Base-by-base conservation (phyloP, 495 filamentous ascomycete species). In the Hapsidospora chrysogenum region DNA sequence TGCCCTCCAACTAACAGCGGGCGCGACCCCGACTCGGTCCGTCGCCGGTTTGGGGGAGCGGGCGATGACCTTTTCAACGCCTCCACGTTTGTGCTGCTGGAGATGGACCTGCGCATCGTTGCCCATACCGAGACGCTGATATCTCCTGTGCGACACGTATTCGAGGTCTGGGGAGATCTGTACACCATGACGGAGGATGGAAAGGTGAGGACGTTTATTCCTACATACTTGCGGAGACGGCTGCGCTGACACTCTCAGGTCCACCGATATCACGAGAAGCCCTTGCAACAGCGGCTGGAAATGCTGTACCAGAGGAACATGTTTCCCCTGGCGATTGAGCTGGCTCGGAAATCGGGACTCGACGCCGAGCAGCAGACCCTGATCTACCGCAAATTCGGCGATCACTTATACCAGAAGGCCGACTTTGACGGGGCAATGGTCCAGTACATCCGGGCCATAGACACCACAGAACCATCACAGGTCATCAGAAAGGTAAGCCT, bases 351-450 rank as follows among this genome's bases (percentile, higher is more conserved):
- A 51, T 74, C 72, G 27, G 81, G 83, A 10, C 67, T 74, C 57
- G 83, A 87, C 51, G 45, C 63, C 9, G 52, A 74, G 14, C 84
- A 93, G 50, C 82, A 89, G 31, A 93, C 92, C 49, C 68, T 81
- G 29, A 96, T 97, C 35, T 87, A 80, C 44, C 74, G 92, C 37
- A 87, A 76, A 55, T 96, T 92, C 54, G 89, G 89, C 8, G 92
- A 97, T 50, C 86, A 81, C 41, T 57, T 95, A n/a, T 94, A 97
- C 46, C 84, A 89, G 47, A 89, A 85, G 46, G 80, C 77, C 2
- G 85, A 93, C 48, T 96, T 85, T 49, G 87, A 97, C 49, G 85
- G 80, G 14, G 92, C 89, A 9, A 97, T 97, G 92, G 81, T 92
- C 50, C 89, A 94, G 53, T 97, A 96, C 51, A 73, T 97, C 42